These are phyloP conservation scores for Pythium utonaiense DNA, from an alignment of 352 stramenopile species.

Conservation along the genomic window DNA sequence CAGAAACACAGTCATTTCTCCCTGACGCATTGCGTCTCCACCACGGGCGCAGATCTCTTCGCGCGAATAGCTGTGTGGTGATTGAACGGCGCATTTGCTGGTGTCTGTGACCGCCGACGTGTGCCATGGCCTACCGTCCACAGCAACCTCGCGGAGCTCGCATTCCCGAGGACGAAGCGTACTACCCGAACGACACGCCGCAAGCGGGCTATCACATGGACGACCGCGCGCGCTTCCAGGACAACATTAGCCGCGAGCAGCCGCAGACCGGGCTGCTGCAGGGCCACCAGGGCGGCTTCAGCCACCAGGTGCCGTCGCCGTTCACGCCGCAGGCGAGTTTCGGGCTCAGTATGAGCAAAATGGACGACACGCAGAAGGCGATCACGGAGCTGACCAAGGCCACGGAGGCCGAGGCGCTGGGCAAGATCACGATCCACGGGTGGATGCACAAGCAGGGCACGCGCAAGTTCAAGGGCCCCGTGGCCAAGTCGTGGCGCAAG, in stretches of 20 bases:
- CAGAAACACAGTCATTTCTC: constrained; percentile 1
- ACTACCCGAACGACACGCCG: constrained; percentile 20
- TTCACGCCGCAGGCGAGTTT: constrained; percentile 23
- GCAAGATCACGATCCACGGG: constrained; percentile 70
- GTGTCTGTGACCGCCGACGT: no score
- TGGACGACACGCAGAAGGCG: constrained; percentile 41
- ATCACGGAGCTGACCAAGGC: constrained; percentile 70
- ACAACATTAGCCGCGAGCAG: constrained; percentile 13
- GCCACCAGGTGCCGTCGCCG: constrained; percentile 5
- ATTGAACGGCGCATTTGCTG: neutral
- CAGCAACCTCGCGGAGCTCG: neutral
- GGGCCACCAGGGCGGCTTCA: constrained; percentile 10
- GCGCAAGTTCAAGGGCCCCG: constrained; percentile 76
- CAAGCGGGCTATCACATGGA: neutral
- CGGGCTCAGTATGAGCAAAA: constrained; percentile 6
- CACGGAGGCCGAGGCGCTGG: constrained; percentile 41
- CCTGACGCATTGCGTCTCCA: neutral
- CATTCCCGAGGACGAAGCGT: constrained; percentile 26
- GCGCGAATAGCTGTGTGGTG: neutral
- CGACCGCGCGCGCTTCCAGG: constrained; percentile 11
- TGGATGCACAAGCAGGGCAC: constrained; percentile 87
- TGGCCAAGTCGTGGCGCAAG: constrained; percentile 77
- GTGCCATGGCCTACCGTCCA: constrained; percentile 12
- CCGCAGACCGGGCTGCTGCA: constrained; percentile 8
- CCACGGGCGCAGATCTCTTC: no score